phyloP scores from a whole-genome alignment of 2,329 filamentous ascomycete species.

The Paracorniculantispora psalliotae region DNA sequence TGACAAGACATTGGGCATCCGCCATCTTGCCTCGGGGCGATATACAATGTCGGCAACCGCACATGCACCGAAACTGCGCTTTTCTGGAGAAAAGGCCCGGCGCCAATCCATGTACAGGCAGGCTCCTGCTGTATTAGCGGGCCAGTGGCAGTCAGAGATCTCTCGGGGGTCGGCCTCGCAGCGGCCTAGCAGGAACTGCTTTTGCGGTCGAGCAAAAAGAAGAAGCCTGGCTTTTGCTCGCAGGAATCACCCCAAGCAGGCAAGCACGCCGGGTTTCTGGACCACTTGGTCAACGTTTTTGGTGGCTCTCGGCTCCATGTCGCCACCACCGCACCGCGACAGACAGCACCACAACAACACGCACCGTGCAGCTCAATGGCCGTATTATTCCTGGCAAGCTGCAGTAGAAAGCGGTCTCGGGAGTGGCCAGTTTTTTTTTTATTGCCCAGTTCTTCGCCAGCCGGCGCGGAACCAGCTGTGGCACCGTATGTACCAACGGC shows the following conservation, averaged over 20 bases:
- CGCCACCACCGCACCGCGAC: not conserved
- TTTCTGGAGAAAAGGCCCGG: conserved; percentile 6
- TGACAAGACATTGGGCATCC: not conserved
- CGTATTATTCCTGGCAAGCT: not conserved
- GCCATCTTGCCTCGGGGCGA: not conserved
- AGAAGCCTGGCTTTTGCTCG: too few species aligned
- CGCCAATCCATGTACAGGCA: conserved; percentile 7
- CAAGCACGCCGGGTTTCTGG: not conserved
- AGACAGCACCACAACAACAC: conserved; percentile 2
- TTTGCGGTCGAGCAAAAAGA: conserved; percentile 1
- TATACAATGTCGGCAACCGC: conserved; percentile 1
- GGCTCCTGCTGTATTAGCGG: conserved; percentile 10
- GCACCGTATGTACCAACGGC: conserved; percentile 3
- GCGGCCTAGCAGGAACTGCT: conserved; percentile 9
- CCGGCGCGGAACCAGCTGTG: conserved; percentile 3
- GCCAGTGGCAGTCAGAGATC: conserved; percentile 6
- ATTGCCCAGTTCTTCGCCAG: not conserved
- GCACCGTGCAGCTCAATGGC: not conserved
- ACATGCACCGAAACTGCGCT: conserved; percentile 6
- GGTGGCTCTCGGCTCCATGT: not conserved
- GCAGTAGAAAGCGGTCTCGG: not conserved
- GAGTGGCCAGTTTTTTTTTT: conserved; percentile 3
- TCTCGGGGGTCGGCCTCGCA: conserved; percentile 8
- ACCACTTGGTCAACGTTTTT: not conserved
- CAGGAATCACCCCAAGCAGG: conserved; percentile 6